Evolutionary conservation across 148 eudicot genomes (phyloP), one percentile per base, ranked within the genome.

Genomic region (Persicaria maculosa): DNA sequence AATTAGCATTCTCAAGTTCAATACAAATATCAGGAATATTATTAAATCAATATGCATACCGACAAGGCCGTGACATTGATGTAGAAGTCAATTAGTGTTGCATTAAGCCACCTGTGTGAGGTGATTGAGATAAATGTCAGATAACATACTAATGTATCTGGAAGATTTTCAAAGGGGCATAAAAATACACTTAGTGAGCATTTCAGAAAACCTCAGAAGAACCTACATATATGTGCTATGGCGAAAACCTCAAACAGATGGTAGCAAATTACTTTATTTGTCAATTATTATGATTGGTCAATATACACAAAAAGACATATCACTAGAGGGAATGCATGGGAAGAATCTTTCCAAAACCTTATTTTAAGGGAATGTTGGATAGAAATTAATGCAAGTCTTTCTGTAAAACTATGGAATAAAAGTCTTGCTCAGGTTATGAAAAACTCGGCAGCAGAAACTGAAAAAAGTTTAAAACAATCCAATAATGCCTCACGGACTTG

Each of bases 1-100:
- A 50, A 16, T 50, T 2, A 50, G 54, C 4, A 2, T 50, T 50
- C n/a, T 50, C 54, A 11, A 16, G 16, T 14, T 50, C 15, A 12
- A 50, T 3, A 71, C 44, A 25, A 1, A 31, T 31, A 31, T 31
- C 40, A 31, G 40, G 40, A 31, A 31, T 31, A 31, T 31, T 16
- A 12, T 50, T 14, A 19, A 31, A 76, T 22, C 4, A 67, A 67
- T 44, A 48, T 68, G 75, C 86, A 14, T 88, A 91, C 98, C 77
- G 93, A 86, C 65, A 94, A 68, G 72, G 86, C 90, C 55, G 81
- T 74, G 69, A 94, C 83, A 80, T 90, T 90, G 81, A 88, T 82
- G 74, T 94, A 94, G 81, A 91, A 88, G 82, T 94, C 98, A 74
- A 94, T 78, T 43, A 91, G 83, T n/a, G 98, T 94, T 69, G 96